Evolutionary conservation across 768 basidiomycete species (phyloP).

Genomic region (Lanmaoa rubissima): DNA sequence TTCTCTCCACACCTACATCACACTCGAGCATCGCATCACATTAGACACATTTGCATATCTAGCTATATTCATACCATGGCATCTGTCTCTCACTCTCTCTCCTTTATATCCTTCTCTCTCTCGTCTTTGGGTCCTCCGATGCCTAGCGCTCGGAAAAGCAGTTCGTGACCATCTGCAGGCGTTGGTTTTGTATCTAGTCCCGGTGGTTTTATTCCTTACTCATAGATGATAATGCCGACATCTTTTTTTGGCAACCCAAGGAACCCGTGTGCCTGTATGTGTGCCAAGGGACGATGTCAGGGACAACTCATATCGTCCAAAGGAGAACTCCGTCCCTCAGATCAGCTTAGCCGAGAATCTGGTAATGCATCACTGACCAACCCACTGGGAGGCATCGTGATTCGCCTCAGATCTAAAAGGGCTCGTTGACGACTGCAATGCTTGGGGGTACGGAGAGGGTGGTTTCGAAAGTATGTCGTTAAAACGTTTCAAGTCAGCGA

Average conservation of each 20-base stretch:
- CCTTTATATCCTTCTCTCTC: constrained; percentile 1
- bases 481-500: too few species aligned
- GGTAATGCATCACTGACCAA: too few species aligned
- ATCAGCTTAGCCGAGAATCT: too few species aligned
- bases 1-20: constrained; percentile 12
- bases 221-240: constrained; percentile 25
- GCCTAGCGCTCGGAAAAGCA: constrained; percentile 19
- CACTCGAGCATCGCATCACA: constrained; percentile 27
- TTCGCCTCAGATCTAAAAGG: too few species aligned
- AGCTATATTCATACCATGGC: constrained; percentile 37
- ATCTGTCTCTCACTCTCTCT: constrained; percentile 14
- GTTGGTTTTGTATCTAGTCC: constrained; percentile 24
- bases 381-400: too few species aligned
- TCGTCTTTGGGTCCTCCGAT: constrained; percentile 17
- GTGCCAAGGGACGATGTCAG: background rate
- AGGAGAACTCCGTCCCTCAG: too few species aligned
- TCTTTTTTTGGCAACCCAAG: background rate
- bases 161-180: constrained; percentile 4
- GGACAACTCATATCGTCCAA: background rate
- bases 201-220: constrained; percentile 5
- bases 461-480: too few species aligned
- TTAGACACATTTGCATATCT: constrained; percentile 35
- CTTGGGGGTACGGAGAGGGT: too few species aligned
- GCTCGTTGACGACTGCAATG: too few species aligned
- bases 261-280: constrained; percentile 6